Evolutionary conservation across 1,284 basidiomycete species (phyloP), one percentile per base, ranked within the genome.

Genomic region (Apiotrichum montevideense): DNA sequence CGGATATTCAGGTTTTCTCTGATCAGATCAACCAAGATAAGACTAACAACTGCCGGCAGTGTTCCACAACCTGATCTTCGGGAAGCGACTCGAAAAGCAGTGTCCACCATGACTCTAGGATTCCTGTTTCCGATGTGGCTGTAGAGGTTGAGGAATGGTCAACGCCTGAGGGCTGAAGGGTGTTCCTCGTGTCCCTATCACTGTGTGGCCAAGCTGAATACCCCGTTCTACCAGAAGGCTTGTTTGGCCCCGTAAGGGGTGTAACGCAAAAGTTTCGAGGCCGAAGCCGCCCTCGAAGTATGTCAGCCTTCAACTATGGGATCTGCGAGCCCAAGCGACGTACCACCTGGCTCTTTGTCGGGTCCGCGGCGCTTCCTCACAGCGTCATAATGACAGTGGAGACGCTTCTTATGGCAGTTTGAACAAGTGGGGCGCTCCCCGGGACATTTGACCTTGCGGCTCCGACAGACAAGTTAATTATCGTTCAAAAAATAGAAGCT

Each of bases 341-440:
- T 34, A 63, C 64, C 63, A 11, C 64, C 63, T 2, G 64, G 63
- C 35, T 57, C 53, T 48, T 64, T 66, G 59, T 66, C 64, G 13
- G 64, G 63, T 2, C 64, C 60, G 3, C 64, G 58, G 0, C 64
- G 56, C 37, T 58, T 58, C 3, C 60, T 43, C 3, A 56, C 41
- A 0, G 54, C 14, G 32, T 63, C 63, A 40, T 65, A 65, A 40
- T 58, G 55, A 35, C 63, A 65, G 2, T 55, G 13, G 33, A 48
- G 43, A 3, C 48, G 41, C 43, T 61, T 58, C 57, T 58, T 61
- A 11, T n/a, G 21, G 45, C 63, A 65, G 49, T 57, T 63, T 9
- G 42, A 15, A 43, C 63, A 65, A 1, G 11, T 33, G 0, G 61
- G 63, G 5, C 55, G 56, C 39, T 65, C 58, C 2, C 61, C 63